These are phyloP conservation scores for Aspergillus sp. DNA, from an alignment of 2,329 filamentous ascomycete genomes.

Conservation along the genomic window DNA sequence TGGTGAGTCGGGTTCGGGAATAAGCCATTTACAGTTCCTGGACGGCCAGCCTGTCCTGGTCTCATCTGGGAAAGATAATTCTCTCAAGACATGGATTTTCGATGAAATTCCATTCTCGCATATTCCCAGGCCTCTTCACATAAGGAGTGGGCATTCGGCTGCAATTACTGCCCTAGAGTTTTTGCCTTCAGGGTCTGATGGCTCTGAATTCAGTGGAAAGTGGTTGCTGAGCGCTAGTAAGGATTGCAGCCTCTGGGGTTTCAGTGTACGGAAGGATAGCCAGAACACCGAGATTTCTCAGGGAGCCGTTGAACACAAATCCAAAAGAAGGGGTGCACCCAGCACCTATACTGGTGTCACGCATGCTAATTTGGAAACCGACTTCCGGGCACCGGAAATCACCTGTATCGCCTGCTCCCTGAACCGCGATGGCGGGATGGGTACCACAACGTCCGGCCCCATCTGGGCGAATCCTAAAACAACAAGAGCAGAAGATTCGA, in stretches of 20 bases:
- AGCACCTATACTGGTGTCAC: conserved; percentile 16
- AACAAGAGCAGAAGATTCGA: conserved; percentile 69
- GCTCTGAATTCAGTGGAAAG: conserved; percentile 83
- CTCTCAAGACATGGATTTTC: conserved; percentile 94
- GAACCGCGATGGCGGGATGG: conserved; percentile 93
- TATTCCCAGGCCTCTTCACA: conserved; percentile 80
- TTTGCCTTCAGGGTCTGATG: conserved; percentile 84
- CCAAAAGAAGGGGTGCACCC: conserved; percentile 64
- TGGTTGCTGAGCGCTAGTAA: conserved; percentile 89
- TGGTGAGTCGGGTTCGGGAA: conserved; percentile 65
- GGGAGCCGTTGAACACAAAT: conserved; percentile 81
- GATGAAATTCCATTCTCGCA: conserved; percentile 89
- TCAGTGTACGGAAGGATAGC: conserved; percentile 90
- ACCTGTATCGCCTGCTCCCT: conserved; percentile 88
- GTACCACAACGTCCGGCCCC: conserved; percentile 73
- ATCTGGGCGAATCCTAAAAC: conserved; percentile 80
- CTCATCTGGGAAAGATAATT: conserved; percentile 90
- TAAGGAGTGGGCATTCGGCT: conserved; percentile 83
- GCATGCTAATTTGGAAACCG: conserved; percentile 23
- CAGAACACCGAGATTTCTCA: conserved; percentile 94
- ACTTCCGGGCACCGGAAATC: conserved; percentile 85
- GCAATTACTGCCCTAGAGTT: conserved; percentile 82
- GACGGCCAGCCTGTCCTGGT: conserved; percentile 85
- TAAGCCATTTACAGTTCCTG: conserved; percentile 87
- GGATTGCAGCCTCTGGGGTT: conserved; percentile 92